Base-by-base conservation (phyloP, 129 eudicot species). In the Daucus carota region DNA sequence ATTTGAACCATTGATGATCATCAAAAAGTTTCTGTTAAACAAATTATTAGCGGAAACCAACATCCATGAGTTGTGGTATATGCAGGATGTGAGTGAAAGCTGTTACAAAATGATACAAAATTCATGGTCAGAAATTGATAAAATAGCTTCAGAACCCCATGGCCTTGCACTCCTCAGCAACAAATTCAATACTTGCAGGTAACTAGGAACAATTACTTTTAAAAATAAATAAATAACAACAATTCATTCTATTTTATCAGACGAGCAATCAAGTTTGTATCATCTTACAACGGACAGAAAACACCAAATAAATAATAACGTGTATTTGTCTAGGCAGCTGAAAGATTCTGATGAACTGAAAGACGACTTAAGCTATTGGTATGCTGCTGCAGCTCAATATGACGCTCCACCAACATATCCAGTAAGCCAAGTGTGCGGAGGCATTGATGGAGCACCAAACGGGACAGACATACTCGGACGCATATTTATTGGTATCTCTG, bases 151-250 rank as follows among this genome's bases (percentile, higher is more conserved):
- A 32, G 11, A 75, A 36, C 81, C 80, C 57, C 75, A 83, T 34
- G 96, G 98, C 47, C 90, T 92, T 60, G 77, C 86, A 8, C 42
- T 79, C 67, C 94, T 92, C 42, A 78, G 84, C 60, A 77, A 75
- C 70, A 88, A 78, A 65, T 88, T 92, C 80, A 90, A 85, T 18
- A 82, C 90, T 69, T 92, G 98, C 85, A 47, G 76, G 93, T 88
- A 86, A 79, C 26, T 6, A 18, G 33, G 1, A 57, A 14, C 12
- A 31, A 4, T 69, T 9, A 8, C 29, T 4, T 26, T 63, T 26
- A 29, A 6, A 29, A 11, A 62, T 10, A 62, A 28, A 62, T 10
- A 2, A 62, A 20, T 50, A 4, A 20, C 10, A 4, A 47, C 7
- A 50, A 6, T 50, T 1, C 9, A 6, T 62, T 62, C 12, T 3